Conservation (phyloP, 2,329 filamentous ascomycete species). For the Laburnicola sp. region DNA sequence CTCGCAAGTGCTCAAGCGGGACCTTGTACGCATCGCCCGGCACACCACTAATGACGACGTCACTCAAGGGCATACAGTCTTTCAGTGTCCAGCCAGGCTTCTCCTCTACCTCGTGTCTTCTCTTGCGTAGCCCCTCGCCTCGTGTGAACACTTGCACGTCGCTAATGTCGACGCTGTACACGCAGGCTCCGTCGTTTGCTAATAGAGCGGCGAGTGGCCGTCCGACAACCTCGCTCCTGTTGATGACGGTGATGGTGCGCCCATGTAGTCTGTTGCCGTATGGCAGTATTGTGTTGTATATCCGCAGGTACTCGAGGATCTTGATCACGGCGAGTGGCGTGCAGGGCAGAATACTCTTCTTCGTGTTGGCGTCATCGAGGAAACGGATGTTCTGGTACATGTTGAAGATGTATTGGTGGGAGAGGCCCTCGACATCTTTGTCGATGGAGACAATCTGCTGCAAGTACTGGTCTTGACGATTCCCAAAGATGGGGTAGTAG, state of each 20-base stretch:
- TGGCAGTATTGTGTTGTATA: constrained; percentile 93
- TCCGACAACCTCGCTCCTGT: constrained; percentile 93
- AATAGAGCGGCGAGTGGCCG: constrained; percentile 88
- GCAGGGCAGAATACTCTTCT: constrained; percentile 93
- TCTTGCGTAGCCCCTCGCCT: constrained; percentile 82
- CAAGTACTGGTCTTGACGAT: constrained; percentile 87
- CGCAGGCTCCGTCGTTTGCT: constrained; percentile 92
- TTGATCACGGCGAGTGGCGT: constrained; percentile 96
- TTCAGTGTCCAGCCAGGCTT: constrained; percentile 78
- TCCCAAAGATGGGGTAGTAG: constrained; percentile 97
- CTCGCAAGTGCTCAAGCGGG: constrained; percentile 76
- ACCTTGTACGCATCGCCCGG: constrained; percentile 89
- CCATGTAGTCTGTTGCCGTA: constrained; percentile 93
- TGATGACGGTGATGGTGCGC: constrained; percentile 93
- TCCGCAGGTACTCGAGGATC: constrained; percentile 91
- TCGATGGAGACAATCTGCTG: constrained; percentile 87
- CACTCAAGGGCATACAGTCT: constrained; percentile 81
- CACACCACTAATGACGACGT: constrained; percentile 93
- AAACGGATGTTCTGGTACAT: constrained; percentile 99
- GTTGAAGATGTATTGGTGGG: constrained; percentile 94
- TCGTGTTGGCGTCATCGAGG: constrained; percentile 76
- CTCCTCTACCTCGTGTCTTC: constrained; percentile 83
- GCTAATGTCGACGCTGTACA: constrained; percentile 92
- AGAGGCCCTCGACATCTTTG: constrained; percentile 96
- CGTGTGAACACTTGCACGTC: constrained; percentile 91